Base-by-base conservation (phyloP, 306 rosid genomes). In the Pueraria montana region DNA sequence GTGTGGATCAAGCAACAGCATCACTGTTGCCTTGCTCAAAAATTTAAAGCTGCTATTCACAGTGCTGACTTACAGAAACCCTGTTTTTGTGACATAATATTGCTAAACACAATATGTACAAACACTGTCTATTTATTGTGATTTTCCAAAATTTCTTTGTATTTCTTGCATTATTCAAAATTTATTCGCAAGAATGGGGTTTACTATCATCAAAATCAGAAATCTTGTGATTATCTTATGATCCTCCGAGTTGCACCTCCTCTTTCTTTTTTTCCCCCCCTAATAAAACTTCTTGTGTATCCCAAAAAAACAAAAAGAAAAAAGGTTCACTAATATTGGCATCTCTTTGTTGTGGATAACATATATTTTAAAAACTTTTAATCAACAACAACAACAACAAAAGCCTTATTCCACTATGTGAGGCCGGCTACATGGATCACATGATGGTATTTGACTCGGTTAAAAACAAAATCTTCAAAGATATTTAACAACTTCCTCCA, bases 171-270 rank as follows among this genome's bases (percentile, higher is more conserved):
- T 43, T 46, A 30, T 63, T 63, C 43, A 32, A 30, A 14, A 32
- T 27, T 63, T 27, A 27, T 13, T 61, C 12, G 40, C 40, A 6
- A 61, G 36, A 61, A 26, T 61, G 40, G 12, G 14, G 26, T 17
- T 36, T 65, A 30, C 72, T 66, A 18, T 66, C 16, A 66, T 36
- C 50, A 20, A 67, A 40, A 67, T 40, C 20, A 61, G 48, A 59
- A 43, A 24, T 38, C 16, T 68, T 76, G 46, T 11, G 23, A 53
- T 45, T 77, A 63, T 77, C 74, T 77, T 64, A 20, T 65, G 69
- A 50, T 64, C 36, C 64, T 21, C 11, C 1, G 13, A 65, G 75
- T 66, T 50, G 8, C n/a, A 49, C 36, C 38, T 50, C 26, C 6
- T 50, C 46, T 24, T 32, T 8, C 3, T 12, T 46, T 46, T 61